These are phyloP conservation scores for Tetragonia tetragonoides DNA, from an alignment of 148 eudicot species.

Conservation along the genomic window DNA sequence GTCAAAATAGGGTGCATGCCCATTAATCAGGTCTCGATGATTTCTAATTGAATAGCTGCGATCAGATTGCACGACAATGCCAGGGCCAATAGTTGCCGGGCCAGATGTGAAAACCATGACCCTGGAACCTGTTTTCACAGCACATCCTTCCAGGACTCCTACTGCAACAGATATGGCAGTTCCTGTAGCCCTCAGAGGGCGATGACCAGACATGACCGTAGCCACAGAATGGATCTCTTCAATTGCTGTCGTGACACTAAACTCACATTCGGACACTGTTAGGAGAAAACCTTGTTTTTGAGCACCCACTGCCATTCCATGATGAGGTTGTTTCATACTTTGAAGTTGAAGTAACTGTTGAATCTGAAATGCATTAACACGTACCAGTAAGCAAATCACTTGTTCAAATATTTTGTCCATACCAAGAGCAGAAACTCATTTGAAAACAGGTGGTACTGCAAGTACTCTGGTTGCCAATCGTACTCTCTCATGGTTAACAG, in stretches of 20 bases:
- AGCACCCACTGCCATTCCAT: conserved; percentile 42
- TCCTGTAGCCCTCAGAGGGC: conserved; percentile 81
- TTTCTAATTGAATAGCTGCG: conserved; percentile 69
- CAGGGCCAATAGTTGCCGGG: conserved; percentile 95
- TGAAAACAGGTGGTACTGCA: not conserved
- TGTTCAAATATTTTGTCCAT: not conserved
- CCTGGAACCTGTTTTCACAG: conserved; percentile 64
- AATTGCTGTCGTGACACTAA: conserved; percentile 62
- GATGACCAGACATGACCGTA: conserved; percentile 44
- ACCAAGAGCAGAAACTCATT: not conserved
- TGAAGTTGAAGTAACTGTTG: conserved; percentile 65
- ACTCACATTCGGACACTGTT: conserved; percentile 84
- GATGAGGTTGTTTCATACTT: conserved; percentile 46
- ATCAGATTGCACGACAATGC: conserved; percentile 68
- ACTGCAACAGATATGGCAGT: conserved; percentile 82
- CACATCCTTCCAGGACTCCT: conserved; percentile 83
- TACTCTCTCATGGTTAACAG: not conserved
- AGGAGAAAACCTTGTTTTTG: conserved; percentile 73
- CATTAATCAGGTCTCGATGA: conserved; percentile 69
- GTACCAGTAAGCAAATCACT: conserved; percentile 2
- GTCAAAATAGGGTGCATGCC: conserved; percentile 50
- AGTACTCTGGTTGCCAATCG: not conserved
- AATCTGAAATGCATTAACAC: conserved; percentile 44
- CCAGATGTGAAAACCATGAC: conserved; percentile 92
- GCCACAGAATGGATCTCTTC: conserved; percentile 71